Evolutionary conservation across 805 yeast species (phyloP).

Genomic region (Candida ficus): DNA sequence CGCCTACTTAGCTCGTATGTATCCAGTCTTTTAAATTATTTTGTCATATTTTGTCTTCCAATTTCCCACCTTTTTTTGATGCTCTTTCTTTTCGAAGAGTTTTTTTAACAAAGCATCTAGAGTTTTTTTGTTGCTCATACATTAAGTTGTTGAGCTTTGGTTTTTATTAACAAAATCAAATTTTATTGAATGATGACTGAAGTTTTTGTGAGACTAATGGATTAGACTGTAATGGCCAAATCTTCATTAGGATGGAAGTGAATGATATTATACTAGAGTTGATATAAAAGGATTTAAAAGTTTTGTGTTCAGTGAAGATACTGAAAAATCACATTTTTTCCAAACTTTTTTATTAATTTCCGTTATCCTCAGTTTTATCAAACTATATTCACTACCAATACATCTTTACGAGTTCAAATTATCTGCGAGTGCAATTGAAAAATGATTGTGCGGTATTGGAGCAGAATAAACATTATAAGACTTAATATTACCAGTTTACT

Average conservation of each 20-base stretch:
- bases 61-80: constrained; percentile 2
- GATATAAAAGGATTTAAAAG: constrained; percentile 1
- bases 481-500: constrained; percentile 22
- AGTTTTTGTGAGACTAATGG: constrained; percentile 33
- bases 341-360: not conserved
- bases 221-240: constrained; percentile 80
- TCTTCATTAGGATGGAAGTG: constrained; percentile 1
- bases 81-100: constrained; percentile 6
- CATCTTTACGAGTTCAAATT: not conserved
- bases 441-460: constrained; percentile 39
- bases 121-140: constrained; percentile 5
- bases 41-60: constrained; percentile 8
- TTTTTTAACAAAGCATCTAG: not conserved
- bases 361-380: constrained; percentile 5
- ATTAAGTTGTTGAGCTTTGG: constrained; percentile 4
- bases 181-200: too few relatives aligned
- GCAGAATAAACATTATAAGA: constrained; percentile 35
- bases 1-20: constrained; percentile 99
- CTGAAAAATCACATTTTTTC: not conserved
- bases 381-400: constrained; percentile 2
- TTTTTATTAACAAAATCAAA: constrained; percentile 8
- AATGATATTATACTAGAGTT: constrained; percentile 2
- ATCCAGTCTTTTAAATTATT: constrained; percentile 10
- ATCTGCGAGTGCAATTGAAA: constrained; percentile 37
- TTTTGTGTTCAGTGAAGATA: not conserved